Evolutionary conservation across 208 protist genomes (phyloP).

Genomic region (Crithidia sp.): DNA sequence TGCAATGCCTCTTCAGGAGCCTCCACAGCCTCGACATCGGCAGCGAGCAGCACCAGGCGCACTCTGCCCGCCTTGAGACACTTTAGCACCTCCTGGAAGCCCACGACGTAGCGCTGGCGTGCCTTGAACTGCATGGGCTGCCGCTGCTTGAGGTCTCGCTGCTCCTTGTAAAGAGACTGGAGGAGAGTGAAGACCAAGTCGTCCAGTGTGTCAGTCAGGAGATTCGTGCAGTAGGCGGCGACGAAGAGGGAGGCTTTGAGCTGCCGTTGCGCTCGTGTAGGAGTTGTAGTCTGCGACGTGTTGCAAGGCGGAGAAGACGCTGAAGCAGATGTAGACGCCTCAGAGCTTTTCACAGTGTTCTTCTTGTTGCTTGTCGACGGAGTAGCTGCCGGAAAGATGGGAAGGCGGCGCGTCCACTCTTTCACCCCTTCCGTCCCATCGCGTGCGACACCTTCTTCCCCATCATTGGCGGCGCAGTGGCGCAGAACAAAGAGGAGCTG

Average conservation of each 20-base stretch:
- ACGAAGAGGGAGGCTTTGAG: constrained; percentile 34
- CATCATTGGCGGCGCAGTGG: constrained; percentile 6
- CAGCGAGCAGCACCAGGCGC: constrained; percentile 61
- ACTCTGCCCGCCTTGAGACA: constrained; percentile 46
- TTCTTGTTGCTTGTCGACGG: not conserved
- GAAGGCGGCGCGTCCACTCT: not conserved
- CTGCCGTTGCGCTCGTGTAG: constrained; percentile 18
- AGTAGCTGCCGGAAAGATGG: not conserved
- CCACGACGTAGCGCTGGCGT: constrained; percentile 61
- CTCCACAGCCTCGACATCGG: constrained; percentile 52
- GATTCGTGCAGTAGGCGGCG: constrained; percentile 46
- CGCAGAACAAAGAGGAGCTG: constrained; percentile 13
- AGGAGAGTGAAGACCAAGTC: constrained; percentile 72
- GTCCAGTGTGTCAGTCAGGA: constrained; percentile 64
- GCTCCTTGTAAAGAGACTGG: constrained; percentile 60
- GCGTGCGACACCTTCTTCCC: not conserved
- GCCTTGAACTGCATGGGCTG: constrained; percentile 66
- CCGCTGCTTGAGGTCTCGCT: constrained; percentile 54
- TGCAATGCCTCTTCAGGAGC: not conserved
- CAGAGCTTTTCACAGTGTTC: not conserved
- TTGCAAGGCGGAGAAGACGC: not conserved
- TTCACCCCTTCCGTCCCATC: not conserved
- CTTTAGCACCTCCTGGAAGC: constrained; percentile 70
- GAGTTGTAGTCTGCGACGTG: not conserved
- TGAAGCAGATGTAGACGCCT: not conserved